Evolutionary conservation across 1,139 yeast genomes (phyloP).

Genomic region (Pichiaceae sp.): DNA sequence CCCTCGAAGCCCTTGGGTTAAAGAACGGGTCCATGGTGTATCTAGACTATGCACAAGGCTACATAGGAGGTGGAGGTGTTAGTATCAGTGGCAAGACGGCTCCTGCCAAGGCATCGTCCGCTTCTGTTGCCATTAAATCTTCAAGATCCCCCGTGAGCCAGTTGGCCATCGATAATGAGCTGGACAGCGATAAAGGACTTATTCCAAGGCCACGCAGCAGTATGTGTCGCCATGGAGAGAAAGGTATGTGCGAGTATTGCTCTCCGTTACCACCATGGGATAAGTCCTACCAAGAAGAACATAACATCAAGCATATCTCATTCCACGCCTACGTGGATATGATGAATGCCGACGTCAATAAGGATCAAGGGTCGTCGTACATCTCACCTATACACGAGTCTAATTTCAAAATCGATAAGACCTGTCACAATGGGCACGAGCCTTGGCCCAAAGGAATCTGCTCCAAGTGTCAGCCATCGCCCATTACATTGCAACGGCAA

Average conservation of each 20-base stretch:
- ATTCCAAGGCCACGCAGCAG: slow-evolving; percentile 55
- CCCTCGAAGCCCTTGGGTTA: slow-evolving; percentile 31
- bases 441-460: slow-evolving; percentile 95
- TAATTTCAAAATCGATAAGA: slow-evolving; percentile 50
- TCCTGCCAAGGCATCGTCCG: slow-evolving; percentile 1
- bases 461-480: slow-evolving; percentile 95
- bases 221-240: slow-evolving; percentile 81
- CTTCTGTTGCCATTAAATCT: slow-evolving; percentile 10
- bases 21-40: slow-evolving; percentile 82
- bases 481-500: slow-evolving; percentile 87
- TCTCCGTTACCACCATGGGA: slow-evolving; percentile 97
- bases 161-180: slow-evolving; percentile 55
- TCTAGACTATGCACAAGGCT: slow-evolving; percentile 35
- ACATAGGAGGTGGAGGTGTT: slow-evolving; percentile 5
- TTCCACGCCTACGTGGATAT: slow-evolving; percentile 78
- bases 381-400: slow-evolving; percentile 78
- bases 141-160: slow-evolving; percentile 20
- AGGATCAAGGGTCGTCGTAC: slow-evolving; percentile 56
- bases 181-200: slow-evolving; percentile 65
- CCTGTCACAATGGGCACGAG: slow-evolving; percentile 74
- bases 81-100: slow-evolving; percentile 10
- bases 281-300: slow-evolving; percentile 59
- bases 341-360: slow-evolving; percentile 61
- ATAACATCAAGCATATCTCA: slow-evolving; percentile 81
- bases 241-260: slow-evolving; percentile 98